Base-by-base conservation (phyloP, 2,329 filamentous ascomycete genomes). In the Meredithiella fracta region DNA sequence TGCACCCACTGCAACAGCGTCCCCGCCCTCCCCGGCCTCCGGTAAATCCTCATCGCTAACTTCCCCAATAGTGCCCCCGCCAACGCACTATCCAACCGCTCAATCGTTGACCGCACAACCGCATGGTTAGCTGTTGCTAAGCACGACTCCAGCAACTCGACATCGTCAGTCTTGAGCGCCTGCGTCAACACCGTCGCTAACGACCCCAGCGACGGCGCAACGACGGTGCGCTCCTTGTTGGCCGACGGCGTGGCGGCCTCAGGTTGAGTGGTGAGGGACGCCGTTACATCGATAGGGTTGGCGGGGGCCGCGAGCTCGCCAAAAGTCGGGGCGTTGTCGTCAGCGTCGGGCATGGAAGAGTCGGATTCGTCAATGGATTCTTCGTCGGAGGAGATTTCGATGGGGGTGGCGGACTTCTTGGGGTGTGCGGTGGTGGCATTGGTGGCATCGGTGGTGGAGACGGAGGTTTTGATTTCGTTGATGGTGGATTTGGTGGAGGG, bases 1-100 rank as follows among this genome's bases (percentile, higher is more conserved):
- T 96, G 90, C 47, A 97, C 85, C 90, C 92, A 98, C 15, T 85
- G 80, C 77, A 96, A 90, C 31, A 98, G 78, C 65, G 83, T 86
- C 53, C 90, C 89, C 14, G 92, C 91, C 55, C 92, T 80, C 2
- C 91, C 92, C 1, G 92, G 92, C 47, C 88, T 81, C 61, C 85
- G 80, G 69, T 95, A 84, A 66, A 98, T 79, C 58, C 90, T 79
- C 62, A 94, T 85, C 7, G 92, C 87, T 53, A 98, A 78, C 67
- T 87, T 89, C 64, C 82, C 81, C 57, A 98, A 78, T 8, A 98
- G 77, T 6, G 73, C 77, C 37, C 82, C 83, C 5, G 92, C 90
- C 23, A 96, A 80, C 2, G 82, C 77, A 26, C 89, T 94, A 63
- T 94, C 88, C 58, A 97, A 79, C 55, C 89, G 81, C 68, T 95